Conservation (phyloP, 139 green algal genomes). For the Picochlorum sp. region DNA sequence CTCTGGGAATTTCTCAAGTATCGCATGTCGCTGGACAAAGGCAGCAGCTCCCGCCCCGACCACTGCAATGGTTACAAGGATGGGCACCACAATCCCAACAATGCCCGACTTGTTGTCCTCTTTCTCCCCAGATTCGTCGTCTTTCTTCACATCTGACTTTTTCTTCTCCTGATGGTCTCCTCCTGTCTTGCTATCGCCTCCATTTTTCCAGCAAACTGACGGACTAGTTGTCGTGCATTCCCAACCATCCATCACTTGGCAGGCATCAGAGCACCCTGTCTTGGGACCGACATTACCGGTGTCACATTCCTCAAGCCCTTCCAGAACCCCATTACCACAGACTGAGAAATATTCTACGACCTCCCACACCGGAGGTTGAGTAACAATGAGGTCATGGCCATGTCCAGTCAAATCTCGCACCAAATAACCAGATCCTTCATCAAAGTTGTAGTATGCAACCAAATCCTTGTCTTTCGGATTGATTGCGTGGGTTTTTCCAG, state of each 20-base stretch:
- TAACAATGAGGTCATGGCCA: constrained; percentile 62
- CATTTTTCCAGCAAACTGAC: constrained; percentile 18
- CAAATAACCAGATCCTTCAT: constrained; percentile 59
- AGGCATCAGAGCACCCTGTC: constrained; percentile 61
- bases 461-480: constrained; percentile 43
- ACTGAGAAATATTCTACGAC: constrained; percentile 59
- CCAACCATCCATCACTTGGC: constrained; percentile 41
- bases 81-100: not conserved
- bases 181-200: not conserved
- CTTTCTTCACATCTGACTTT: not conserved
- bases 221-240: constrained; percentile 28
- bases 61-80: not conserved
- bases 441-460: constrained; percentile 80
- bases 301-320: constrained; percentile 78
- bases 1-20: not conserved
- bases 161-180: not conserved
- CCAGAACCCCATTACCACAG: constrained; percentile 74
- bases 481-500: constrained; percentile 15
- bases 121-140: not conserved
- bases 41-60: not conserved
- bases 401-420: constrained; percentile 64
- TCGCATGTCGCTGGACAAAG: not conserved
- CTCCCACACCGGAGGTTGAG: constrained; percentile 51
- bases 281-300: constrained; percentile 53
- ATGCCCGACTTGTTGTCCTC: not conserved